These are phyloP conservation scores for Rutstroemia sydowiana DNA, from an alignment of 2,329 filamentous ascomycete genomes.

Conservation along the genomic window DNA sequence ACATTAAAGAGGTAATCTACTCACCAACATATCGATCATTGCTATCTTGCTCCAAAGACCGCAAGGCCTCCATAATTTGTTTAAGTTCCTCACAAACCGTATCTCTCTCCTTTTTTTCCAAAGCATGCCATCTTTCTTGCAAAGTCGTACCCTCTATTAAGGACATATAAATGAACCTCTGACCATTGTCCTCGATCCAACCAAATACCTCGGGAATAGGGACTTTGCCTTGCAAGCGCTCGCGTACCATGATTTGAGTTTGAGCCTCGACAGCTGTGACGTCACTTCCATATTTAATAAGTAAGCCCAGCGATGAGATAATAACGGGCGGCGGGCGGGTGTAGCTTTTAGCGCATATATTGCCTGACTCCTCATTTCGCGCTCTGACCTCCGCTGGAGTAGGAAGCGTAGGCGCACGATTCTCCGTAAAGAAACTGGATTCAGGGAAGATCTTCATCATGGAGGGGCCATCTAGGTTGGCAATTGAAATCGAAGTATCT, in stretches of 20 bases:
- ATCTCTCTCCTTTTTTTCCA: not conserved
- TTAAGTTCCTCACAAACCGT: not conserved
- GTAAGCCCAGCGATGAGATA: conserved; percentile 7
- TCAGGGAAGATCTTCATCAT: not conserved
- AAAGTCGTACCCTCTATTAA: conserved; percentile 11
- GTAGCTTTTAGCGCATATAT: conserved; percentile 2
- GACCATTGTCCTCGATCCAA: not conserved
- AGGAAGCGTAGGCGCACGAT: conserved; percentile 1
- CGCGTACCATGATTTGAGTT: conserved; percentile 6
- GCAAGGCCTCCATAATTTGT: too few relatives aligned
- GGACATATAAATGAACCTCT: conserved; percentile 10
- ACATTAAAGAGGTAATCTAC: too few relatives aligned
- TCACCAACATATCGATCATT: too few relatives aligned
- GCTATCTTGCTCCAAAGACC: too few relatives aligned
- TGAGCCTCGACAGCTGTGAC: conserved; percentile 9
- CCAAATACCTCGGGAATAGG: conserved; percentile 8
- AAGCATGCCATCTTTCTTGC: conserved; percentile 7
- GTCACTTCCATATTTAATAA: conserved; percentile 7
- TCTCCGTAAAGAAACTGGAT: not conserved
- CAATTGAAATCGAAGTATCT: not conserved
- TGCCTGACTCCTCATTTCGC: conserved; percentile 5
- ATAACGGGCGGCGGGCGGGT: conserved; percentile 1
- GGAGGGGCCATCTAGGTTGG: not conserved
- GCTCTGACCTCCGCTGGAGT: conserved; percentile 8
- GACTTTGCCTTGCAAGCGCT: conserved; percentile 7